Conservation (phyloP, 257 asterid genomes). For the Nicotiana tomentosiformis region DNA sequence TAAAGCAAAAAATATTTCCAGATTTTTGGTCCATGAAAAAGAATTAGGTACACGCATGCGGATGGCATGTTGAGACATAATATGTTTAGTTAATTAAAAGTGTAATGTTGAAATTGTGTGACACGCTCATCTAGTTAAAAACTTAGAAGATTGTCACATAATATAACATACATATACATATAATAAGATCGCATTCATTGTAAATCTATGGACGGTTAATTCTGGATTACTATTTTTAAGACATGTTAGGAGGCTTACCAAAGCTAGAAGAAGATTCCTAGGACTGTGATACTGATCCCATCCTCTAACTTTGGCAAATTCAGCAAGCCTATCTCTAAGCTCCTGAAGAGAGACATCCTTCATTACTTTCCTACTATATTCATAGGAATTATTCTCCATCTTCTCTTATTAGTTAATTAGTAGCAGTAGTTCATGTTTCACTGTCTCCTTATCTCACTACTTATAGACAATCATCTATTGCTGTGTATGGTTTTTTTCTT, state of each 20-base stretch:
- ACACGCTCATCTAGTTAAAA: too few relatives aligned
- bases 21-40: too few relatives aligned
- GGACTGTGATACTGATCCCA: conserved; percentile 65
- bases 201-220: neutral
- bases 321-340: conserved; percentile 43
- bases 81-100: too few relatives aligned
- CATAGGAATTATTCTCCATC: conserved; percentile 36
- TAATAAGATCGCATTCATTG: neutral
- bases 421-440: neutral
- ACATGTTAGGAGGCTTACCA: conserved; percentile 25
- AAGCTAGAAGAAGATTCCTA: conserved; percentile 59
- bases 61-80: too few relatives aligned
- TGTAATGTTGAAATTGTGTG: too few relatives aligned
- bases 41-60: too few relatives aligned
- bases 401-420: neutral
- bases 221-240: neutral
- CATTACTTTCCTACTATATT: conserved; percentile 14
- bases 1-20: too few relatives aligned
- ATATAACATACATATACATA: neutral
- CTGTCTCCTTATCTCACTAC: conserved; percentile 6
- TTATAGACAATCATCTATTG: conserved; percentile 22
- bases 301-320: conserved; percentile 47
- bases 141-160: too few relatives aligned
- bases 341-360: conserved; percentile 58
- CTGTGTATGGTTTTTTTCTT: neutral